phyloP scores from a whole-genome alignment of 495 filamentous ascomycete species.

The Penicillium atrosanguineum region DNA sequence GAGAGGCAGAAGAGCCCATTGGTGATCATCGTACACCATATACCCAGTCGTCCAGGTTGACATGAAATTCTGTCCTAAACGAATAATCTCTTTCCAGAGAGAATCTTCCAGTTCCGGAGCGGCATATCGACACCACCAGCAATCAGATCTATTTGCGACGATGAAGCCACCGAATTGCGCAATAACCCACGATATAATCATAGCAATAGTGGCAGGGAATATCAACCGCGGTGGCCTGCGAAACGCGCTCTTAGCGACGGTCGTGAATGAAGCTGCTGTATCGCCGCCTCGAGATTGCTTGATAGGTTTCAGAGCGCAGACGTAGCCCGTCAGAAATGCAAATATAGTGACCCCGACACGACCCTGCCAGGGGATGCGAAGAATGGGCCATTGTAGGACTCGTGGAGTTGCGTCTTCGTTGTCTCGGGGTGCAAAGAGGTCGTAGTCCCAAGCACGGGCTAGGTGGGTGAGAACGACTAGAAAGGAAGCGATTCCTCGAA shows the following conservation, averaged over 20 bases:
- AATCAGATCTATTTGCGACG: constrained; percentile 55
- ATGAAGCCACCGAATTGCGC: constrained; percentile 61
- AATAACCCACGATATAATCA: constrained; percentile 57
- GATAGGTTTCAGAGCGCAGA: constrained; percentile 65
- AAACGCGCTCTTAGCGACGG: constrained; percentile 61
- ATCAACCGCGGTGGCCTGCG: constrained; percentile 62
- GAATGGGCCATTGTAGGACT: constrained; percentile 58
- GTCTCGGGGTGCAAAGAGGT: constrained; percentile 55
- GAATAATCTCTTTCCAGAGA: constrained; percentile 35
- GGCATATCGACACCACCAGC: constrained; percentile 60
- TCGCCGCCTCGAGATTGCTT: constrained; percentile 58
- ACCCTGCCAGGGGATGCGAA: constrained; percentile 64
- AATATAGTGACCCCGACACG: constrained; percentile 66
- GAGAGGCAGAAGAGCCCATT: constrained; percentile 64
- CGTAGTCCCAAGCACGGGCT: constrained; percentile 57
- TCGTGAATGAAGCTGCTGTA: constrained; percentile 48
- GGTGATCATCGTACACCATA: constrained; percentile 63
- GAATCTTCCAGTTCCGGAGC: constrained; percentile 45
- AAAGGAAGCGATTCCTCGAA: constrained; percentile 64
- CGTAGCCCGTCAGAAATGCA: constrained; percentile 65
- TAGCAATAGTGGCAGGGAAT: constrained; percentile 58
- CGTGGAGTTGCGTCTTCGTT: constrained; percentile 46
- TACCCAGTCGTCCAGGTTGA: constrained; percentile 58
- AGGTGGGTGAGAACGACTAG: constrained; percentile 69
- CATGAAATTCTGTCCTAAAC: constrained; percentile 51